A percentile compares a stretch with the other conserved stretches of the same genome.
Conservation (phyloP, 1,284 basidiomycete genomes). For the Mycosarcoma mackinlayi region DNA sequence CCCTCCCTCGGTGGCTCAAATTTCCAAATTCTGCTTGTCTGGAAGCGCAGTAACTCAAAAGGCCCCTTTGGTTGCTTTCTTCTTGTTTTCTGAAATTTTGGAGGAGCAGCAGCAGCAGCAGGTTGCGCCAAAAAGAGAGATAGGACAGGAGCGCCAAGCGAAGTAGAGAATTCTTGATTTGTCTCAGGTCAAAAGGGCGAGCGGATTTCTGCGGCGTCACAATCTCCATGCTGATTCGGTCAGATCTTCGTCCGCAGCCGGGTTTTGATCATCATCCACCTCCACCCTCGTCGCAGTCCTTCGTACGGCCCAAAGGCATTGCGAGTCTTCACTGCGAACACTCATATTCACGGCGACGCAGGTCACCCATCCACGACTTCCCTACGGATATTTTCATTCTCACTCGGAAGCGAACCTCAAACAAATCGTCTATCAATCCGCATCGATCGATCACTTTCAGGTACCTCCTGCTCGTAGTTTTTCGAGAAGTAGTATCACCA, state of each 20-base stretch:
- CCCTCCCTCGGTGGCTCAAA: too few relatives aligned
- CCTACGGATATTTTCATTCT: neutral
- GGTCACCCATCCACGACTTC: too few relatives aligned
- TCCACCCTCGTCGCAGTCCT: conserved; percentile 7
- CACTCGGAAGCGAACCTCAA: neutral
- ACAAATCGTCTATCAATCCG: neutral
- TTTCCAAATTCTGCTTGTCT: neutral
- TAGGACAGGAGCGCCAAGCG: neutral
- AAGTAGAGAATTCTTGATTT: too few relatives aligned
- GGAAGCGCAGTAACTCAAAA: neutral
- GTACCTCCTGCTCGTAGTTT: neutral
- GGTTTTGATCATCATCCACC: conserved; percentile 1
- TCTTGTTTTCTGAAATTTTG: conserved; percentile 1
- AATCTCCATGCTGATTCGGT: conserved; percentile 11
- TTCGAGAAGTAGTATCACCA: neutral
- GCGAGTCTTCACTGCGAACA: too few relatives aligned
- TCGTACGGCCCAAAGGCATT: neutral
- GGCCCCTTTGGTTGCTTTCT: neutral
- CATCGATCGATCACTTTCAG: neutral
- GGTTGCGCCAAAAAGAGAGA: neutral
- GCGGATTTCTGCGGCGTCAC: conserved; percentile 25
- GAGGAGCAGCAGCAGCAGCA: conserved; percentile 3
- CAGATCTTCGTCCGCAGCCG: conserved; percentile 21
- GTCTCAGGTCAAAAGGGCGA: neutral
- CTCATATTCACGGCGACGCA: too few relatives aligned